These are phyloP conservation scores for Claviceps fusiformis DNA, from an alignment of 2,329 filamentous ascomycete species.

Conservation along the genomic window DNA sequence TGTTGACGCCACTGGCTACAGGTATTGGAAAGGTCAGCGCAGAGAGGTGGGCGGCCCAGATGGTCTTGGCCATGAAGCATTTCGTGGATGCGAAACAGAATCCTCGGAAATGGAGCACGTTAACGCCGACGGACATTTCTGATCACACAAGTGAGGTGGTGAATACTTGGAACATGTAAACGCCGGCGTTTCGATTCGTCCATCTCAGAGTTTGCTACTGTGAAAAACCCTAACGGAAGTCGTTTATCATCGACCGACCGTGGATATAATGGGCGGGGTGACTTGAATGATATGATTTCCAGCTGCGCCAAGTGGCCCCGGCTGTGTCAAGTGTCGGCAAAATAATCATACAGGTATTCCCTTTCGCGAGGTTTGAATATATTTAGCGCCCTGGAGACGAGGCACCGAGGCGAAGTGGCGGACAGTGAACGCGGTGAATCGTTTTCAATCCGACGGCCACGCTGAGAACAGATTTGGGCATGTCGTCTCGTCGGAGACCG, in stretches of 20 bases:
- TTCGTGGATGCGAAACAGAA: slow-evolving; percentile 32
- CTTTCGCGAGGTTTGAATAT: background rate
- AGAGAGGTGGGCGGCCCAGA: slow-evolving; percentile 35
- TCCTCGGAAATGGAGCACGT: slow-evolving; percentile 25
- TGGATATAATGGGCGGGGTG: no score
- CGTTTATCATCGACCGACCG: background rate
- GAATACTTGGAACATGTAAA: slow-evolving; percentile 2
- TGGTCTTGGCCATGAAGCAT: slow-evolving; percentile 36
- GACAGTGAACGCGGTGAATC: background rate
- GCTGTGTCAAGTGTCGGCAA: background rate
- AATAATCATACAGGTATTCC: background rate
- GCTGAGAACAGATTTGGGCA: background rate
- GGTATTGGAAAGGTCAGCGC: slow-evolving; percentile 31
- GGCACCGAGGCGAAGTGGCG: background rate
- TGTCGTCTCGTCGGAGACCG: background rate
- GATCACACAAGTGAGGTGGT: slow-evolving; percentile 5
- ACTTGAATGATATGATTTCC: no score
- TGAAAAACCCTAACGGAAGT: background rate
- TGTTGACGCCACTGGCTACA: slow-evolving; percentile 40
- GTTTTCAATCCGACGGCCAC: background rate
- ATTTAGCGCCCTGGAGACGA: background rate
- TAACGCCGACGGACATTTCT: slow-evolving; percentile 12
- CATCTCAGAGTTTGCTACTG: background rate
- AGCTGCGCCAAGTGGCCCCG: background rate
- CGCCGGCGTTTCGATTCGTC: background rate